Evolutionary conservation across 2,329 filamentous ascomycete genomes (phyloP).

Genomic region (Cucurbitaria berberidis): DNA sequence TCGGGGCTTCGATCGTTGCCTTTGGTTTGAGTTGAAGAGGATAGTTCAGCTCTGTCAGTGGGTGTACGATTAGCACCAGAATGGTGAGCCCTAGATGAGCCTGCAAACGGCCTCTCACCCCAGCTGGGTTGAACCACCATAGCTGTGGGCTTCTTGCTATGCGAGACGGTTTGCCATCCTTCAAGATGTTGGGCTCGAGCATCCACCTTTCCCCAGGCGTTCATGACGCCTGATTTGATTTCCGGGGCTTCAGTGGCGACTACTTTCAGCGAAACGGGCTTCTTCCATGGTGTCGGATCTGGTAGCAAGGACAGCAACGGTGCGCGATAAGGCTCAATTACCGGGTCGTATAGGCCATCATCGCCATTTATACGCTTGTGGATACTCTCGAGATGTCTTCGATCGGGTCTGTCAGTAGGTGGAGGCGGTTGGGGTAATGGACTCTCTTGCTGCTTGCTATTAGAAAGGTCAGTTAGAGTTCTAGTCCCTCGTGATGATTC

Average conservation of each 20-base stretch:
- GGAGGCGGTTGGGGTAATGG: neutral
- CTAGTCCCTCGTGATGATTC: neutral
- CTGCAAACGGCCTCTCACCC: neutral
- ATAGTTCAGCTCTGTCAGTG: constrained; percentile 1
- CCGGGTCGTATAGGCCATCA: constrained; percentile 16
- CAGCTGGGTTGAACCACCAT: constrained; percentile 5
- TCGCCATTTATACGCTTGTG: constrained; percentile 25
- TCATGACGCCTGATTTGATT: neutral
- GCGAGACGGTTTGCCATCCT: constrained; percentile 3
- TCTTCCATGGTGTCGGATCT: constrained; percentile 3
- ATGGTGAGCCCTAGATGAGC: neutral
- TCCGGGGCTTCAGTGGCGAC: constrained; percentile 4
- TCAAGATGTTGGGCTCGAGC: neutral
- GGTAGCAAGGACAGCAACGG: constrained; percentile 14
- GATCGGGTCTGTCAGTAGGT: constrained; percentile 15
- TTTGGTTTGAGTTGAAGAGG: neutral
- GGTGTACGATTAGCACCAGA: neutral
- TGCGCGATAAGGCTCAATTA: constrained; percentile 23
- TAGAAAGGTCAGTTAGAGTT: neutral
- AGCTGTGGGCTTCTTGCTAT: neutral
- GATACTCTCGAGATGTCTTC: constrained; percentile 25
- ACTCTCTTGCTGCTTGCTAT: constrained; percentile 5
- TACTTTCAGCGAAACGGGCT: constrained; percentile 13
- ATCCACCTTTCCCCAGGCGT: neutral
- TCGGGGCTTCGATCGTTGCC: neutral